Percentiles rank a stretch among this genome's conserved stretches.
These are phyloP conservation scores for Primulina eburnea DNA, from an alignment of 257 asterid species.

Conservation along the genomic window DNA sequence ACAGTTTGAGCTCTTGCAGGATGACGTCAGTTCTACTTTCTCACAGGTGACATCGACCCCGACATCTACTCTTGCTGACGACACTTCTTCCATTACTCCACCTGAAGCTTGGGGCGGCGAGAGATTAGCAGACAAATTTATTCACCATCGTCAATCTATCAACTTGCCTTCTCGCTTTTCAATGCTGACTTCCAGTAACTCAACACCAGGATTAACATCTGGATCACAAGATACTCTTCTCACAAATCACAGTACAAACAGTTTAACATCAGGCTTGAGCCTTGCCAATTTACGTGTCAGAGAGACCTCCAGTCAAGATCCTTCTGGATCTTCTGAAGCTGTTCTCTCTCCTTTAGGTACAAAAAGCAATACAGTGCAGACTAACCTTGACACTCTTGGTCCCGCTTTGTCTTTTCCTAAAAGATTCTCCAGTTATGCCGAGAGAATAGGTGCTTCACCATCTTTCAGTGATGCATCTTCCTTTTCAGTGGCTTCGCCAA, in stretches of 20 bases:
- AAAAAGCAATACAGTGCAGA: constrained; percentile 42
- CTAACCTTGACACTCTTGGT: constrained; percentile 57
- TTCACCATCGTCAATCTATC: constrained; percentile 60
- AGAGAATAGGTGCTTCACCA: constrained; percentile 76
- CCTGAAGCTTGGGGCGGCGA: constrained; percentile 98
- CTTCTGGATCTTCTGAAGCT: constrained; percentile 49
- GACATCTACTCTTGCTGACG: constrained; percentile 48
- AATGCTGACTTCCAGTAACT: constrained; percentile 47
- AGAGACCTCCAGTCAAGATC: constrained; percentile 46
- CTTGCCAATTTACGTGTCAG: constrained; percentile 45
- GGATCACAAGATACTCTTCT: constrained; percentile 58
- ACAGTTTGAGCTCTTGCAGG: constrained; percentile 46
- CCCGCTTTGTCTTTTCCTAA: constrained; percentile 55
- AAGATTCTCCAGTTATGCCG: constrained; percentile 86
- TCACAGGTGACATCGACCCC: constrained; percentile 58
- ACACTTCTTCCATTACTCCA: constrained; percentile 74
- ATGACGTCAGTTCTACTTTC: constrained; percentile 48
- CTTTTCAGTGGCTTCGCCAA: constrained; percentile 65
- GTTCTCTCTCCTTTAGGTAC: constrained; percentile 49
- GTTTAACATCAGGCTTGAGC: constrained; percentile 50
- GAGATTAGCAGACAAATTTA: constrained; percentile 63
- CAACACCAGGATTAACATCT: constrained; percentile 56
- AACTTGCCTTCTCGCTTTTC: constrained; percentile 69
- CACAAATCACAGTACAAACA: constrained; percentile 47
- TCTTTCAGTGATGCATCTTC: constrained; percentile 57